Evolutionary conservation across 129 eudicot species (phyloP).

Genomic region (Saussurea involucrata): DNA sequence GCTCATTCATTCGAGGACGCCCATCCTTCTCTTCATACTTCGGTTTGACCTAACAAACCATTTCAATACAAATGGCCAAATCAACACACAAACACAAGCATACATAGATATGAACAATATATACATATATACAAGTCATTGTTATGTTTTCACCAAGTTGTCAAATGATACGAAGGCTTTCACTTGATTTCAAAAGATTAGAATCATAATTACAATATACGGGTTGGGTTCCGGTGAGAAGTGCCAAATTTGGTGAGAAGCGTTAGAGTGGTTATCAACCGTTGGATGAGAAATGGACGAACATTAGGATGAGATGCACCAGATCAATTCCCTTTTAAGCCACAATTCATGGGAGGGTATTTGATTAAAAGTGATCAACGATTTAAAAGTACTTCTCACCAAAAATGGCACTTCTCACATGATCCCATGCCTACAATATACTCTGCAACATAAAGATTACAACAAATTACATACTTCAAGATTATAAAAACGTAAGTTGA

Average conservation of each 20-base stretch:
- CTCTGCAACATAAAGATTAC: not conserved
- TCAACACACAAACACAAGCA: not conserved
- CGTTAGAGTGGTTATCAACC: no score
- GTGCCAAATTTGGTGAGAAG: no score
- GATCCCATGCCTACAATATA: no score
- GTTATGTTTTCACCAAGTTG: not conserved
- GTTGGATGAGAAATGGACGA: no score
- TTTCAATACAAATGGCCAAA: not conserved
- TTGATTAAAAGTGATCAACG: no score
- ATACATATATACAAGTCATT: not conserved
- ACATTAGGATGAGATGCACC: no score
- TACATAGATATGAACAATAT: not conserved
- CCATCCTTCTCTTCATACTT: slow-evolving; percentile 47
- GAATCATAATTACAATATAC: not conserved
- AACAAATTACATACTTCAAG: not conserved
- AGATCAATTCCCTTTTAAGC: no score
- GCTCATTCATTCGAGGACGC: slow-evolving; percentile 56
- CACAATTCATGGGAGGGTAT: no score
- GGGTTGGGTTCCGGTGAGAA: no score
- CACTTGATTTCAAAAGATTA: not conserved
- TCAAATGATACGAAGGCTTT: not conserved
- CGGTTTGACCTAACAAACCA: slow-evolving; percentile 32
- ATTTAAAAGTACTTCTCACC: no score
- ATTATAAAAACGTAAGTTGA: not conserved
- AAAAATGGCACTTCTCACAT: no score